These are phyloP conservation scores for Wickerhamomyces sp. DNA, from an alignment of 1,139 yeast genomes.

Conservation along the genomic window DNA sequence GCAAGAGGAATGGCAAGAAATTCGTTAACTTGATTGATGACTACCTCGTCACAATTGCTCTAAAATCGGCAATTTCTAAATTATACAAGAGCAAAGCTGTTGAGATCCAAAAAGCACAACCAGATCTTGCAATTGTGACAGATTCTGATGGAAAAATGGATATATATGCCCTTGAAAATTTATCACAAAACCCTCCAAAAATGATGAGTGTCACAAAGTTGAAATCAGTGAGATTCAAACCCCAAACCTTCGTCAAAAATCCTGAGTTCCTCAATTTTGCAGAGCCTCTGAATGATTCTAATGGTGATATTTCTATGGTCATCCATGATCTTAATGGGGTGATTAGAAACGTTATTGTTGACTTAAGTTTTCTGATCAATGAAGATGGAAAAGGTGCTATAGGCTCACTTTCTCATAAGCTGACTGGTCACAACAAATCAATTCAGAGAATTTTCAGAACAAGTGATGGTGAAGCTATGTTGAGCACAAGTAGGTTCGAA, in stretches of 20 bases:
- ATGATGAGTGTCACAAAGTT: slow-evolving; percentile 26
- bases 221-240: slow-evolving; percentile 19
- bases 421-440: slow-evolving; percentile 85
- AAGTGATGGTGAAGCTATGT: slow-evolving; percentile 49
- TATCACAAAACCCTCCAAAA: slow-evolving; percentile 45
- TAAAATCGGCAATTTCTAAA: slow-evolving; percentile 22
- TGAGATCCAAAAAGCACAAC: slow-evolving; percentile 28
- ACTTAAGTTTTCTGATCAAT: slow-evolving; percentile 28
- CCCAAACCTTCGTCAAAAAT: slow-evolving; percentile 25
- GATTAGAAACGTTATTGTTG: slow-evolving; percentile 42
- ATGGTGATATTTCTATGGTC: slow-evolving; percentile 35
- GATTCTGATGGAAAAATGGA: slow-evolving; percentile 41
- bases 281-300: slow-evolving; percentile 21
- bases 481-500: slow-evolving; percentile 47
- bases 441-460: slow-evolving; percentile 64
- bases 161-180: slow-evolving; percentile 46
- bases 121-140: slow-evolving; percentile 56
- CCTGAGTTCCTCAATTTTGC: slow-evolving; percentile 31
- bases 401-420: slow-evolving; percentile 41
- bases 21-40: slow-evolving; percentile 56
- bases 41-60: slow-evolving; percentile 38
- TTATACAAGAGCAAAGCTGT: slow-evolving; percentile 18
- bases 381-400: slow-evolving; percentile 10
- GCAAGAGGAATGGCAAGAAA: slow-evolving; percentile 24
- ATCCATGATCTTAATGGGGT: slow-evolving; percentile 49